Evolutionary conservation across 2,329 filamentous ascomycete species (phyloP), one percentile per base, ranked within the genome.

Genomic region (Fusarium sp.): DNA sequence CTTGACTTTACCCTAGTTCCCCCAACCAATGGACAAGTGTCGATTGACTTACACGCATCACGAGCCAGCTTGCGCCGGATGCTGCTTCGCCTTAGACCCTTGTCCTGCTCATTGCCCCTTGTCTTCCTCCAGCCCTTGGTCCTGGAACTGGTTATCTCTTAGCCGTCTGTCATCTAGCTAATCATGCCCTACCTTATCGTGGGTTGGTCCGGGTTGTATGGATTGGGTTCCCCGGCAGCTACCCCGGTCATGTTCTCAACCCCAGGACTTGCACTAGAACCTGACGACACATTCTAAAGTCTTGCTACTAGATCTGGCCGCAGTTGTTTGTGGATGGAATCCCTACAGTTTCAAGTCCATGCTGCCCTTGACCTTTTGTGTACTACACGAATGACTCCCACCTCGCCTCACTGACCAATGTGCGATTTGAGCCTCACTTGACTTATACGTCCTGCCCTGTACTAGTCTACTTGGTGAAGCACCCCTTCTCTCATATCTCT

Each of bases 401-500:
- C 65, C 69, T 62, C 73, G 73, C 73, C 73, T 75, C 73, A 75
- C 73, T 73, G 54, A 69, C 26, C 60, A 75, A 74, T 71, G 72
- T 75, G 73, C 73, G 54, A 60, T 73, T 75, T 70, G 71, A 75
- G 73, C 73, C 73, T 75, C 73, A 68, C 62, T 66, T 72, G 57
- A 43, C 46, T 48, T 57, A 58, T 46, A 59, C 52, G 51, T 51
- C 65, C 60, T 52, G 43, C 39, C 51, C 21, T 57, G 60, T 51
- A 68, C 51, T 65, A 46, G 55, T 42, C 18, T 42, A 42, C 18
- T 42, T 52, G 16, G 10, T 26, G 18, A 34, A 53, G 21, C 55
- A 51, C 54, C 64, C 49, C 46, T 55, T 46, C 41, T 53, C 62
- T 34, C 25, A 46, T 42, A 46, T 42, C 59, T 57, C 30, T 26